A percentile compares a stretch with the other conserved stretches of the same genome.
phyloP scores from a whole-genome alignment of 2,329 filamentous ascomycete genomes.

The Lachnellula suecica region DNA sequence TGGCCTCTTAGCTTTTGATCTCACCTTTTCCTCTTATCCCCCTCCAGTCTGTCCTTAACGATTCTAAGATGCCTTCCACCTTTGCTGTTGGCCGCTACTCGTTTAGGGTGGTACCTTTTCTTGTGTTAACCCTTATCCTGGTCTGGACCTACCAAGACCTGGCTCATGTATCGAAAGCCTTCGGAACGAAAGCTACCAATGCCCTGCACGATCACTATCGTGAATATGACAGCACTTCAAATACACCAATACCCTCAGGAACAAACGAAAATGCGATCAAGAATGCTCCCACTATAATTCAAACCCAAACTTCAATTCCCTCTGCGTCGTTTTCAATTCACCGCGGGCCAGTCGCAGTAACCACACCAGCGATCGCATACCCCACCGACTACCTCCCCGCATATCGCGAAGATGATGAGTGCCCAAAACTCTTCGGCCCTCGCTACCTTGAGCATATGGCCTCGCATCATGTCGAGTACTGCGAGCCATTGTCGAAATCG shows the following conservation, averaged over 20 bases:
- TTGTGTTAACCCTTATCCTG: neutral
- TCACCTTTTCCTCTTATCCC: too few species aligned
- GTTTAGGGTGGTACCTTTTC: neutral
- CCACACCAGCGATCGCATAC: neutral
- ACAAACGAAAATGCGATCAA: too few species aligned
- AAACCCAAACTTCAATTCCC: too few species aligned
- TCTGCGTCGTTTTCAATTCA: too few species aligned
- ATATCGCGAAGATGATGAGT: constrained; percentile 4
- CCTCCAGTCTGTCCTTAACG: too few species aligned
- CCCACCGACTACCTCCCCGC: constrained; percentile 7
- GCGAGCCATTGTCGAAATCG: constrained; percentile 7
- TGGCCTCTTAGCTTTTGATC: too few species aligned
- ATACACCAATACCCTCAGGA: too few species aligned
- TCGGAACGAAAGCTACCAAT: neutral
- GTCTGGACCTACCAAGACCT: neutral
- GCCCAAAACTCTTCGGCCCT: constrained; percentile 6
- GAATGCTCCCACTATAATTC: too few species aligned
- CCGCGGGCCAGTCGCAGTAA: too few species aligned
- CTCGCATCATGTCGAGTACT: constrained; percentile 13
- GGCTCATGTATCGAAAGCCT: neutral
- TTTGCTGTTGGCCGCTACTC: neutral
- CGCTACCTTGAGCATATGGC: constrained; percentile 11
- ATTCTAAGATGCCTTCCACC: neutral
- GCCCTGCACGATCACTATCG: too few species aligned
- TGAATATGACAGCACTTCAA: too few species aligned